Evolutionary conservation across 2,329 filamentous ascomycete species (phyloP).

Genomic region (Colletotrichum sp.): DNA sequence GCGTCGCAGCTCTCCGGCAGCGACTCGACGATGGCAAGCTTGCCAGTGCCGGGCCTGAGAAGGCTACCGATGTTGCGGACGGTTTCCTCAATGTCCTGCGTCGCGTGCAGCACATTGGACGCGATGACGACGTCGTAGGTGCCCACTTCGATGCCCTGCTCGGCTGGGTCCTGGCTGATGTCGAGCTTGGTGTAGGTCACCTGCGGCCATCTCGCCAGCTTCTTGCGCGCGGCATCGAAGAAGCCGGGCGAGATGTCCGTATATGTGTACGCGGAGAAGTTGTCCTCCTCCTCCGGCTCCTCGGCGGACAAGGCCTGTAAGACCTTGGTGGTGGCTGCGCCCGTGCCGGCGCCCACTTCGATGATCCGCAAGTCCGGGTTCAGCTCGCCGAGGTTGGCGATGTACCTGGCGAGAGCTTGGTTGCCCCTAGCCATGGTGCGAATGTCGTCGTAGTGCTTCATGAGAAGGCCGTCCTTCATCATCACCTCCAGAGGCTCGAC

Average conservation of each 20-base stretch:
- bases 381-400: neutral
- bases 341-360: constrained; percentile 44
- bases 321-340: constrained; percentile 38
- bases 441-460: neutral
- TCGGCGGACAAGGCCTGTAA: constrained; percentile 32
- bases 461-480: neutral
- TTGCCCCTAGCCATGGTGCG: neutral
- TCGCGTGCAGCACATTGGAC: constrained; percentile 32
- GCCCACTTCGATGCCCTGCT: constrained; percentile 36
- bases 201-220: constrained; percentile 25
- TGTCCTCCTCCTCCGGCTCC: neutral
- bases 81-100: constrained; percentile 25
- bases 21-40: constrained; percentile 25
- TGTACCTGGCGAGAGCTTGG: neutral
- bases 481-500: neutral
- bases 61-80: constrained; percentile 20
- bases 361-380: constrained; percentile 34
- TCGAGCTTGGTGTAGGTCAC: constrained; percentile 30
- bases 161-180: constrained; percentile 29
- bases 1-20: neutral
- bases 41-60: constrained; percentile 30
- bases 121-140: constrained; percentile 42
- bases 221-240: constrained; percentile 29
- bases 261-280: constrained; percentile 39
- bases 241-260: constrained; percentile 49